phyloP scores from a whole-genome alignment of 148 eudicot species.

The Spergularia marina region DNA sequence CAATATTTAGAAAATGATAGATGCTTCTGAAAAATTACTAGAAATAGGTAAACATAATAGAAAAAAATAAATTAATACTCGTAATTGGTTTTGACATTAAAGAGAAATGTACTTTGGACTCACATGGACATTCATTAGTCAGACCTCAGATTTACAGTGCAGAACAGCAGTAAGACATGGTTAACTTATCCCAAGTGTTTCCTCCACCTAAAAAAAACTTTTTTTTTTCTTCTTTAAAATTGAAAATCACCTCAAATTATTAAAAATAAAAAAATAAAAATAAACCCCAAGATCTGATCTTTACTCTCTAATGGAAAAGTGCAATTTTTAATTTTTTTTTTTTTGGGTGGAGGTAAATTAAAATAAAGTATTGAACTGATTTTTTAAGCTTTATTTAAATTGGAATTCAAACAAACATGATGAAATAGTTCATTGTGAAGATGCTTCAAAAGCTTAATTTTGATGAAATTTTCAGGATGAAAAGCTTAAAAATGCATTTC shows the following conservation, averaged over 20 bases:
- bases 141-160: conserved; percentile 5
- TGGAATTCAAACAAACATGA: neutral
- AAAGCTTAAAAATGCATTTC: neutral
- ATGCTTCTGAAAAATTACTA: neutral
- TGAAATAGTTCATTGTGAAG: too few species aligned
- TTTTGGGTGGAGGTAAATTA: too few species aligned
- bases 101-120: neutral
- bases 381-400: neutral
- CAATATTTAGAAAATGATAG: neutral
- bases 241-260: too few species aligned
- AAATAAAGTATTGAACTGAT: too few species aligned
- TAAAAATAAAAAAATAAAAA: neutral
- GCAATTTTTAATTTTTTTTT: too few species aligned
- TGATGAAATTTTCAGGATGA: too few species aligned
- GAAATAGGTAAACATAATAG: neutral
- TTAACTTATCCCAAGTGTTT: neutral
- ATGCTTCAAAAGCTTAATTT: too few species aligned
- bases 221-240: too few species aligned
- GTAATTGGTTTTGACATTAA: neutral
- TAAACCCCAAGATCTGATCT: conserved; percentile 11
- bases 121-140: conserved; percentile 17
- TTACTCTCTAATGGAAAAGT: neutral
- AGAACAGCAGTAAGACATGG: conserved; percentile 7
- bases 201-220: neutral
- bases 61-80: neutral